Base-by-base conservation (phyloP, 768 basidiomycete genomes). In the Lactarius pseudohatsudake region DNA sequence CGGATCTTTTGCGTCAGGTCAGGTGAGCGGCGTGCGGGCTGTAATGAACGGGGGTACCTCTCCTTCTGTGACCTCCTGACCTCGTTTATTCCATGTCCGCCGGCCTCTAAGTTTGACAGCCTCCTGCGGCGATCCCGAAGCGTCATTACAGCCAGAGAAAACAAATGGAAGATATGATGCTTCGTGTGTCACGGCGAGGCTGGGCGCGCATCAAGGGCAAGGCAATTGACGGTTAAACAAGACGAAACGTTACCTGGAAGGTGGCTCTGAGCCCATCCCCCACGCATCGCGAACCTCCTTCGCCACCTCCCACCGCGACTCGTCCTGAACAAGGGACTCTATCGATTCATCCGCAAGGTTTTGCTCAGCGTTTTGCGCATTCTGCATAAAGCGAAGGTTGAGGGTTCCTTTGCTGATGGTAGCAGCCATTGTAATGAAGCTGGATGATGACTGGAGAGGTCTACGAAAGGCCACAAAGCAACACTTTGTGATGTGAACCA, bases 381-480 rank as follows among this genome's bases (percentile, higher is more conserved):
- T 70, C 56, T 70, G 64, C 70, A 70, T 70, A 16, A 70, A 70
- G 6, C 70, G 68, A 15, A 70, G 70, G 47, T 64, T 66, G 26
- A 70, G 70, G 0, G 70, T 70, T 20, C 64, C 68, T 57, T 61
- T 59, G 40, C 70, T 70, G 30, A 70, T 70, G 30, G 63, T 22
- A 6, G 66, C 58, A 9, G 62, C 11, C 69, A 69, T 64, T 22
- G 38, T 66, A 5, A 16, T 62, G 61, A 18, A 6, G 38, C 38
- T 57, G 54, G 50, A 53, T 45, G 43, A 9, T 3, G 20, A 20
- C 43, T 45, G 43, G 43, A 53, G 13, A 26, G 50, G 26, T 22
- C 50, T 26, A 15, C 22, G 26, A 53, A 13, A 26, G n/a, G 4
- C 10, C 43, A 8, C 20, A n/a, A 45, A 13, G 22, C 50, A 53